Base-by-base conservation (phyloP, 169 alveolate species). In the Plasmodium relictum region DNA sequence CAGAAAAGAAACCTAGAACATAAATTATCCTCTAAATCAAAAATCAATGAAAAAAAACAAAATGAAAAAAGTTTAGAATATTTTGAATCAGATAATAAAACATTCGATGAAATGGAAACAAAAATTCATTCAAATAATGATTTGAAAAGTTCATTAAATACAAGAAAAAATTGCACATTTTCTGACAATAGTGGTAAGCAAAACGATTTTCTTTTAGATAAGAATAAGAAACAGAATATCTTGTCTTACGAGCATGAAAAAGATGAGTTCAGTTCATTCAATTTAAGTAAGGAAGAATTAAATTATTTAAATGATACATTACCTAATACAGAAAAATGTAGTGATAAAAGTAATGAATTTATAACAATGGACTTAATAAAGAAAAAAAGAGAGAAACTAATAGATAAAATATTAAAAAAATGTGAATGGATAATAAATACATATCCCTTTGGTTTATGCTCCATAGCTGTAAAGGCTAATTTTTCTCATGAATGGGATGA, bases 401-500 rank as follows among this genome's bases (percentile, higher is more conserved):
- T 86, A 18, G 74, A 86, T 18, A 72, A 86, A 63, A 86, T 86
- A 41, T 18, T 86, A 71, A 71, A 71, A 65, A 86, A 86, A 52
- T 86, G 92, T 71, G 88, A 86, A 86, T 86, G 92, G 92, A 71
- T 86, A 39, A 86, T 71, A 39, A 61, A 86, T 6, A 71, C 88
- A 26, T 86, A 86, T 24, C 92, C 92, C 24, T 74, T 41, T 86
- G 92, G 92, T 50, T 20, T 86, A 52, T 86, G 88, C 37, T 69
- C 92, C 6, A 62, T 72, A 44, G 39, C 41, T 58, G 59, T 86
- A 41, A 71, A 58, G 16, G 71, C 70, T 48, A 86, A 63, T 52
- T 59, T 58, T 58, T 61, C 86, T 37, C 69, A 86, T 22, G 88
- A 71, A 58, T 86, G 92, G 92, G 92, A 86, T 86, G 92, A 86